Evolutionary conservation across 2,329 filamentous ascomycete genomes (phyloP).

Genomic region (Colletotrichum theobromicola): DNA sequence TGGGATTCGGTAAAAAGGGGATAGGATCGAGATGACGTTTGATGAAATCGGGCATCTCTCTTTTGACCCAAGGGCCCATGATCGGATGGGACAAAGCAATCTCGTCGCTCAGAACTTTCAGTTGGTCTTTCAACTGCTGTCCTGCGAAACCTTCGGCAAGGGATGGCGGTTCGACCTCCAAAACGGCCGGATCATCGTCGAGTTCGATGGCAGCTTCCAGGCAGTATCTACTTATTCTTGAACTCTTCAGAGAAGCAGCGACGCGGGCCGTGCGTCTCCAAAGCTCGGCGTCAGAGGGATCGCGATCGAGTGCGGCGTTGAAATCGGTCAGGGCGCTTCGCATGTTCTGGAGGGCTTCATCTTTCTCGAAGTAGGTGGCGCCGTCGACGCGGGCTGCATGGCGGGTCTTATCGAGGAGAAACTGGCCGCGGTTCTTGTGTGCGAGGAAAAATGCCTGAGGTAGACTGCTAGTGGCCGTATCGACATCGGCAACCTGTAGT

Average conservation of each 20-base stretch:
- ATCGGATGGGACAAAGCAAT: constrained; percentile 65
- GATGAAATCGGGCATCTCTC: constrained; percentile 54
- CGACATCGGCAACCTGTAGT: constrained; percentile 65
- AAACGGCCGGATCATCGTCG: constrained; percentile 68
- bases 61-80: constrained; percentile 62
- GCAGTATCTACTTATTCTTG: constrained; percentile 64
- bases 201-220: constrained; percentile 71
- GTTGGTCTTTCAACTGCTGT: constrained; percentile 62
- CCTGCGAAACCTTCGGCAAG: constrained; percentile 68
- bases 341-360: constrained; percentile 41
- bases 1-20: constrained; percentile 64
- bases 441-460: constrained; percentile 91
- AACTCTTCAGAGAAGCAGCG: constrained; percentile 61
- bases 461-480: constrained; percentile 79
- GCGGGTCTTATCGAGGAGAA: constrained; percentile 77
- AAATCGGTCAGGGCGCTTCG: constrained; percentile 61
- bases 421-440: constrained; percentile 95
- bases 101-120: constrained; percentile 58
- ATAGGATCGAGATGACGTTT: constrained; percentile 64
- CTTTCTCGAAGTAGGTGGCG: constrained; percentile 38
- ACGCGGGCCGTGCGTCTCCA: constrained; percentile 67
- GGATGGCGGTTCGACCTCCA: constrained; percentile 67
- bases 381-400: constrained; percentile 45
- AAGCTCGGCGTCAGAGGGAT: constrained; percentile 70
- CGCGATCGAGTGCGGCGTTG: constrained; percentile 63